Percentiles rank a stretch among this genome's conserved stretches.
phyloP scores from a whole-genome alignment of 1,284 basidiomycete species.

The Sporisorium exsertum region DNA sequence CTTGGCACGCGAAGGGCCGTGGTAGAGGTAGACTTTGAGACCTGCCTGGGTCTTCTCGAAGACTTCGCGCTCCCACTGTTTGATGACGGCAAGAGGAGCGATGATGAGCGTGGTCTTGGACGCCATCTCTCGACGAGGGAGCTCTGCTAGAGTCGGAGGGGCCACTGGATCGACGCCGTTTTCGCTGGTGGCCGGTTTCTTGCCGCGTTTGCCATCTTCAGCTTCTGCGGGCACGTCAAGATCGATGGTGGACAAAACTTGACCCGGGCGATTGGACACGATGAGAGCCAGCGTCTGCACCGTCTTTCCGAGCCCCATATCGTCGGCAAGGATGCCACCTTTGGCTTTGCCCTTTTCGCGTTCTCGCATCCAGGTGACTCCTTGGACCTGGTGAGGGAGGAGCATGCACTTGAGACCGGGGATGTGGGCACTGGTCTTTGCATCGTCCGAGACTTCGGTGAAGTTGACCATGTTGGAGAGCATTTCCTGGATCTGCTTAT shows the following conservation, averaged over 20 bases:
- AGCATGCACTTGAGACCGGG: conserved; percentile 75
- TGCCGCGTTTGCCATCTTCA: conserved; percentile 16
- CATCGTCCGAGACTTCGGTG: conserved; percentile 41
- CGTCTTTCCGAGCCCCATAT: conserved; percentile 92
- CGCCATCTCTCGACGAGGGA: conserved; percentile 27
- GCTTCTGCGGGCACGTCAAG: conserved; percentile 37
- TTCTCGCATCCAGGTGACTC: conserved; percentile 86
- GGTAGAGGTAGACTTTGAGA: conserved; percentile 63
- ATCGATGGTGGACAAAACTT: conserved; percentile 83
- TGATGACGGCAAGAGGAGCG: conserved; percentile 77
- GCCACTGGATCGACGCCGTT: conserved; percentile 5
- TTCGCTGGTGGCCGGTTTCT: conserved; percentile 11
- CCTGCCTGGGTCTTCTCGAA: conserved; percentile 76
- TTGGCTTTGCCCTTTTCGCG: conserved; percentile 79
- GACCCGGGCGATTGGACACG: conserved; percentile 86
- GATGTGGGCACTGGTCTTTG: conserved; percentile 30
- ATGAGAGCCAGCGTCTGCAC: conserved; percentile 91
- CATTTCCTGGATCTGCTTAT: conserved; percentile 57
- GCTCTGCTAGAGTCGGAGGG: conserved; percentile 9
- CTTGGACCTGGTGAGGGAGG: conserved; percentile 87
- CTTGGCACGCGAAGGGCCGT: conserved; percentile 59
- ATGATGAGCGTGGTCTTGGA: conserved; percentile 64
- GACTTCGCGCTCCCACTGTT: conserved; percentile 91
- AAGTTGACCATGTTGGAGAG: conserved; percentile 58
- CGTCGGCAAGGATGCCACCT: conserved; percentile 89